Evolutionary conservation across 2,329 filamentous ascomycete species (phyloP), one percentile per base, ranked within the genome.

Genomic region (Aureobasidium sp.): DNA sequence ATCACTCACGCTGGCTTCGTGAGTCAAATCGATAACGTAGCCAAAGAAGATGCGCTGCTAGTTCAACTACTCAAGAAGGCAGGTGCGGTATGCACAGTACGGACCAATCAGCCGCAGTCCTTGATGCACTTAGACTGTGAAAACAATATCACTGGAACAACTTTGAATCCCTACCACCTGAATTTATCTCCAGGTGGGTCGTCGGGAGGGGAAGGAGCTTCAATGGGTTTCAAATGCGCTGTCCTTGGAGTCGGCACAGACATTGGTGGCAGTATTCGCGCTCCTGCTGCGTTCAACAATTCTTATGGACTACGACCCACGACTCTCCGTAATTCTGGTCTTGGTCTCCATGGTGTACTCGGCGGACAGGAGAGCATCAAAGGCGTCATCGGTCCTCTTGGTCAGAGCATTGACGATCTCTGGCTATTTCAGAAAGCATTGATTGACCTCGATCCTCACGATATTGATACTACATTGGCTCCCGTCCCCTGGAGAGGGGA

Each of bases 171-270:
- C 0, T 78, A 77, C 68, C 84, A 85, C 67, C 74, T 72, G 0
- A 75, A 72, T 1, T 68, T 84, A 26, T 81, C 80, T 0, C 68
- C 75, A 20, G 83, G 83, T 5, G 83, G 82, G 1, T 80, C 78
- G 5, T 81, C 79, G 4, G 83, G 83, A 44, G 83, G 83, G 47
- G 83, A 85, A 71, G 82, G 82, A 1, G 81, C 83, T 0, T 70
- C 85, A 1, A 63, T 84, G 15, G 82, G 77, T 0, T 72, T 84
- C 37, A 71, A 77, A 71, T 84, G 41, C 71, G 77, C 32, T 82
- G 82, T 75, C 67, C 64, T 87, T 1, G 87, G 82, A 1, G 78
- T 85, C 51, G 83, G 80, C 0, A 79, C 78, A 5, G 80, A 83
- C 64, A 82, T 83, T 63, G 79, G 80, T 17, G 80, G 80, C 4